These are phyloP conservation scores for Juglanconis juglandina DNA, from an alignment of 2,329 filamentous ascomycete genomes.

Conservation along the genomic window DNA sequence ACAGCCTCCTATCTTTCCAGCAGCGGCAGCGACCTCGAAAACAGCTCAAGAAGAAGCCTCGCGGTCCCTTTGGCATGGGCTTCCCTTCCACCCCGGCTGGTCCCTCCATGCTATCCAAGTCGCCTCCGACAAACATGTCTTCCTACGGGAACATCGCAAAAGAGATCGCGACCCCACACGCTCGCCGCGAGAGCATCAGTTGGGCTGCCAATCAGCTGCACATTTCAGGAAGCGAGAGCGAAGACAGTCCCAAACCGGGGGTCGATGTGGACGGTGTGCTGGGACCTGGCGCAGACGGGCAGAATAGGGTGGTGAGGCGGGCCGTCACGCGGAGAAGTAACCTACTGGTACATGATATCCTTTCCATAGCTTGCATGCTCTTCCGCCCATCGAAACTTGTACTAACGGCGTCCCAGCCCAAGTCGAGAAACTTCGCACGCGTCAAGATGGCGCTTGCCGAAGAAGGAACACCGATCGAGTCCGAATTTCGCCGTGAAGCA, in stretches of 20 bases:
- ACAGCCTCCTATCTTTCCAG: slow-evolving; percentile 80
- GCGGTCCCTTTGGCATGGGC: slow-evolving; percentile 47
- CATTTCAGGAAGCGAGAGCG: slow-evolving; percentile 76
- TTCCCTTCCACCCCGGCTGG: slow-evolving; percentile 41
- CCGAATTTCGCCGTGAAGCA: slow-evolving; percentile 84
- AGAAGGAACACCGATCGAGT: slow-evolving; percentile 82
- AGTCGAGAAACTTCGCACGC: slow-evolving; percentile 91
- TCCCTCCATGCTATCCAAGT: slow-evolving; percentile 56
- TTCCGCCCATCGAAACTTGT: background rate
- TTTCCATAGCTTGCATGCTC: background rate
- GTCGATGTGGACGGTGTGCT: slow-evolving; percentile 42
- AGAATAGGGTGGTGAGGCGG: slow-evolving; percentile 74
- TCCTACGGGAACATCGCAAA: slow-evolving; percentile 30
- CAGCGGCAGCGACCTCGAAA: slow-evolving; percentile 69
- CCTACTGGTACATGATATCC: slow-evolving; percentile 62
- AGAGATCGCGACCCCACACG: slow-evolving; percentile 39
- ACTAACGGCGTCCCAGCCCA: slow-evolving; percentile 61
- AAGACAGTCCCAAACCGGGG: slow-evolving; percentile 57
- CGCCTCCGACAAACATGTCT: slow-evolving; percentile 57
- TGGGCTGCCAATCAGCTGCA: slow-evolving; percentile 86
- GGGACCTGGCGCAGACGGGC: slow-evolving; percentile 49
- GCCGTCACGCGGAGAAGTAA: slow-evolving; percentile 85
- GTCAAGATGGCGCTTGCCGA: slow-evolving; percentile 87
- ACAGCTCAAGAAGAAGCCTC: slow-evolving; percentile 54
- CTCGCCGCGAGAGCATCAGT: slow-evolving; percentile 82